phyloP scores from a whole-genome alignment of 1,139 yeast species.

The Martiniozyma asiatica region DNA sequence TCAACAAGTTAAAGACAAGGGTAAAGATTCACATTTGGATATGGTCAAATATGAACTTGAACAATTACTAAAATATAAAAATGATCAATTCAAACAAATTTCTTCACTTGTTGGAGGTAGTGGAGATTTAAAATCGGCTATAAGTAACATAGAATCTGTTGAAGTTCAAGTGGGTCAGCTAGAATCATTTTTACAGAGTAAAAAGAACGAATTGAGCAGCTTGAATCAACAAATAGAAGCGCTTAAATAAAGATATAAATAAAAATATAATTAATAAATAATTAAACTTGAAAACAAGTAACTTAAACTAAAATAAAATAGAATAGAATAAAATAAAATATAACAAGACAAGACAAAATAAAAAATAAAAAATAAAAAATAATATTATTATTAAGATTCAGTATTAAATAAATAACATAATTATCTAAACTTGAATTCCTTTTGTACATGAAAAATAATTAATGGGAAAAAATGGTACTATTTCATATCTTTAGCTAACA shows the following conservation, averaged over 20 bases:
- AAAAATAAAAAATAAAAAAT: background rate
- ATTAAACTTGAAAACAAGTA: background rate
- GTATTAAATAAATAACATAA: too few species aligned
- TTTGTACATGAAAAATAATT: too few species aligned
- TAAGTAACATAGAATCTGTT: slow-evolving; percentile 51
- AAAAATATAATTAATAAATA: too few species aligned
- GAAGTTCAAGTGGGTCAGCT: slow-evolving; percentile 53
- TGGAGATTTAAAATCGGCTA: slow-evolving; percentile 30
- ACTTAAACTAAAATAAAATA: too few species aligned
- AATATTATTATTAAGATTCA: background rate
- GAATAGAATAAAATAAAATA: background rate
- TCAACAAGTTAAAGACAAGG: slow-evolving; percentile 38
- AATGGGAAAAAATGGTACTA: background rate
- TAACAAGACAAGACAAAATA: background rate
- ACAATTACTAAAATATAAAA: slow-evolving; percentile 67
- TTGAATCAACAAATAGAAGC: slow-evolving; percentile 33
- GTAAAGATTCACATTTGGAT: slow-evolving; percentile 28
- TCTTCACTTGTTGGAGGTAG: slow-evolving; percentile 8
- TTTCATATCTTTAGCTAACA: slow-evolving; percentile 33
- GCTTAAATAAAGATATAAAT: slow-evolving; percentile 9
- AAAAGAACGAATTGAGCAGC: slow-evolving; percentile 37
- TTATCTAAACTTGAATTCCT: too few species aligned
- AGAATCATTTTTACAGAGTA: slow-evolving; percentile 41
- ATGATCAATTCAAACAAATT: slow-evolving; percentile 30
- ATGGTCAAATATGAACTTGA: slow-evolving; percentile 62